Evolutionary conservation across 306 rosid genomes (phyloP).

Genomic region (Fragaria ananassa): DNA sequence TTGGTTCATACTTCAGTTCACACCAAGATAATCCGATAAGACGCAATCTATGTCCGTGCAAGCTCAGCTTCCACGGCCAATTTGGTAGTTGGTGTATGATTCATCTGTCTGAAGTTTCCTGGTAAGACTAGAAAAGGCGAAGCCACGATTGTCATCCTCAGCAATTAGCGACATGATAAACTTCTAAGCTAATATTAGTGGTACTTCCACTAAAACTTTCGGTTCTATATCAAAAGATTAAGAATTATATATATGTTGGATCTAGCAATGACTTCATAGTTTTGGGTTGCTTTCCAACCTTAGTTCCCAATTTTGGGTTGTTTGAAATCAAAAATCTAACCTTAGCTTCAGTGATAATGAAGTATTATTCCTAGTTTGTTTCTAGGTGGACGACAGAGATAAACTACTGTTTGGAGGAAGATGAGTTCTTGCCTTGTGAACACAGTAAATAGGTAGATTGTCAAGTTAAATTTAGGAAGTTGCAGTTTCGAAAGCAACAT

Average conservation of each 20-base stretch:
- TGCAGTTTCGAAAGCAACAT: not conserved
- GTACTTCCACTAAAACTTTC: slow-evolving; percentile 31
- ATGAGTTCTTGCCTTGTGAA: not conserved
- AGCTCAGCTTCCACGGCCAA: slow-evolving; percentile 2
- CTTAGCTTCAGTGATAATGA: not conserved
- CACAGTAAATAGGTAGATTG: not conserved
- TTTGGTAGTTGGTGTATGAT: not conserved
- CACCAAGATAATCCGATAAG: not conserved
- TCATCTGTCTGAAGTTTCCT: not conserved
- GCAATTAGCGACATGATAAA: not conserved
- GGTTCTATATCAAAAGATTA: not conserved
- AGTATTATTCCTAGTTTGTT: not conserved
- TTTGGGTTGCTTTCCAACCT: not conserved
- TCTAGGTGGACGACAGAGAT: not conserved
- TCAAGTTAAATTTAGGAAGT: not conserved
- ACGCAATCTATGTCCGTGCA: not conserved
- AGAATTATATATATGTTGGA: not conserved
- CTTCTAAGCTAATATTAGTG: slow-evolving; percentile 15
- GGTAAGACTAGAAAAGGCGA: not conserved
- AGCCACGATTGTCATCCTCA: slow-evolving; percentile 1
- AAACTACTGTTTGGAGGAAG: not conserved
- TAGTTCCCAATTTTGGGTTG: not conserved
- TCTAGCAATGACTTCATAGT: not conserved
- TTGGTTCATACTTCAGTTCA: not conserved
- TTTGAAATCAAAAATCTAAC: not conserved